Evolutionary conservation across 2,329 filamentous ascomycete species (phyloP), one percentile per base, ranked within the genome.

Genomic region (Fusarium brevicatenulatum): DNA sequence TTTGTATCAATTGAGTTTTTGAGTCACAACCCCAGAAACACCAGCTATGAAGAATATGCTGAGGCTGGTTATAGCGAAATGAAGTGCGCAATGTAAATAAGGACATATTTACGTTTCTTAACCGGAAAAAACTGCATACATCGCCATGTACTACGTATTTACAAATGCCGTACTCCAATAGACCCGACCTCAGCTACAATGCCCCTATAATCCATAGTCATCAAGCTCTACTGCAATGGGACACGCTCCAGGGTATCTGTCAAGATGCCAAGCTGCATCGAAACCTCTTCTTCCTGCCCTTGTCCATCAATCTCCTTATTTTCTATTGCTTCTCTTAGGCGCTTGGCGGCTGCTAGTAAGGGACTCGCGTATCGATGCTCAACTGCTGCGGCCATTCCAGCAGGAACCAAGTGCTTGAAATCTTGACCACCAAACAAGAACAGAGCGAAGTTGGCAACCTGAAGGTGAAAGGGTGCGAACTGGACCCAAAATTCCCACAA

Each of bases 381-480:
- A 28, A 91, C 86, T 2, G 88, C 86, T 13, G 85, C 84, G 2
- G 85, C 84, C 86, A 91, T 89, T 2, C 87, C 88, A 4, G 81
- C 81, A 3, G 90, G 90, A 15, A 89, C 84, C 10, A 90, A 78
- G 49, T 85, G 80, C 61, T 79, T 81, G 78, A 85, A 86, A 25
- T 80, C 81, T 40, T 81, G 79, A 12, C 85, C 83, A 8, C 81
- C 81, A 75, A 88, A 86, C 25, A 91, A 80, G 72, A 91, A 89
- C 58, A 88, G 84, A 12, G 87, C 85, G 78, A 92, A 90, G 74
- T 91, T 91, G 65, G 87, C 86, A 1, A 87, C 87, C 72, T 91
- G 88, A 69, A 91, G 81, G 59, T 91, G 82, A 68, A 91, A 88
- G 5, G 86, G 82, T 55, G 84, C 83, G 54, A 87, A 87, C 69